Base-by-base conservation (phyloP, 345 rosid species). In the Pistacia atlantica region DNA sequence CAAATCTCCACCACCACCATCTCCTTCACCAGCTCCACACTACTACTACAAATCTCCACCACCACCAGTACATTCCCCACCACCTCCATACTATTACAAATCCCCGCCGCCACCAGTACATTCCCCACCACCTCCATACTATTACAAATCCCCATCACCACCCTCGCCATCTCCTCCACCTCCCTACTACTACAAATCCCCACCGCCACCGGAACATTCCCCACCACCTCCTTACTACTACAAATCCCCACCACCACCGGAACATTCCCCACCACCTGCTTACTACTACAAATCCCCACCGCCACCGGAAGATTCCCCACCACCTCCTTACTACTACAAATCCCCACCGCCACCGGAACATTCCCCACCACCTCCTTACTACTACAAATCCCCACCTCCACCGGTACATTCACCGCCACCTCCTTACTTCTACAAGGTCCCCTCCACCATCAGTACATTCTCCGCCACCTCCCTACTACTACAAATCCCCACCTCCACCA, bases 301-400 rank as follows among this genome's bases (percentile, higher is more conserved):
- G 11, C 74, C 74, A 5, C 74, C 74, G 0, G 33, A 2, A 0
- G 6, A 10, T 0, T 85, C 86, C 0, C 91, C 91, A 6, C 89
- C 78, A 0, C 82, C 82, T 9, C 70, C 82, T 0, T 75, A 75
- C 63, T 52, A 52, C 17, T 75, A 75, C 54, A 65, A 65, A 0
- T 75, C 78, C 0, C 72, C 78, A 0, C 74, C 74, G 11, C 74
- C 74, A 5, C 74, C 74, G 0, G 33, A 2, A 0, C 12, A 10
- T 0, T 85, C 86, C 0, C 91, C 91, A 6, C 89, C 91, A 0
- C 89, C 83, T 0, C 79, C 88, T 0, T 86, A 86, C 11, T 66
- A 74, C 5, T 88, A 88, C 59, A 81, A 80, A 0, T 86, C 91
- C 0, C 91, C 89, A 8, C 91, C 91, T 0, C 88, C 90, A 0